phyloP scores from a whole-genome alignment of 2,329 filamentous ascomycete genomes.

The Stenocarpella maydis region DNA sequence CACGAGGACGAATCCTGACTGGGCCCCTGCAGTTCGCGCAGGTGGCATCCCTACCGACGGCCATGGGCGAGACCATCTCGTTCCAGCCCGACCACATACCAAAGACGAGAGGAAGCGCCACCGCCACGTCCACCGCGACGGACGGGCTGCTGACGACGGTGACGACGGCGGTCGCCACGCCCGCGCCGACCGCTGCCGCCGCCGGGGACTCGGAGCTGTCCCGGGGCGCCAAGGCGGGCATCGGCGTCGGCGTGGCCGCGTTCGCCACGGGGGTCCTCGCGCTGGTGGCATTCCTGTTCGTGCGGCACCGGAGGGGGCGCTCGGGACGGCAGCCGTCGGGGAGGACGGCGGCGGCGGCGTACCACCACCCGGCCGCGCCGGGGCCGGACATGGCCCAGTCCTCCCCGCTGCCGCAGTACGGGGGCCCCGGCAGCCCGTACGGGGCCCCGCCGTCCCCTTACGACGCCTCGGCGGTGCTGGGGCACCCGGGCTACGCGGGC shows the following conservation, averaged over 20 bases:
- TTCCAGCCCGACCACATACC: conserved; percentile 18
- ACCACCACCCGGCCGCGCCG: conserved; percentile 7
- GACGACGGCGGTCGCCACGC: not conserved
- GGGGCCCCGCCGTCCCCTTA: not conserved
- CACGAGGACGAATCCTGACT: not conserved
- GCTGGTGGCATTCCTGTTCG: not conserved
- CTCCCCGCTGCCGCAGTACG: conserved; percentile 14
- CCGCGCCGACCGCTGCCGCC: not conserved
- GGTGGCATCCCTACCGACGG: conserved; percentile 6
- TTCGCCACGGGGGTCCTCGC: not conserved
- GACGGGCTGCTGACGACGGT: conserved; percentile 4
- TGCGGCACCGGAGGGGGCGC: not conserved
- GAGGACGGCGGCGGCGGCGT: no score
- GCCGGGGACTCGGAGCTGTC: not conserved
- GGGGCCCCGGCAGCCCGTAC: not conserved
- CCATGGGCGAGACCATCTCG: not conserved
- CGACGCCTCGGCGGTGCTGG: not conserved
- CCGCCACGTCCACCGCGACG: not conserved
- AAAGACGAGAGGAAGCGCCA: not conserved
- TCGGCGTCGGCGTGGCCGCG: conserved; percentile 17
- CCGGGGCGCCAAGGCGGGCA: conserved; percentile 19
- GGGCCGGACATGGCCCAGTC: conserved; percentile 4
- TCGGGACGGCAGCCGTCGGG: not conserved
- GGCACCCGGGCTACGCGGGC: not conserved
- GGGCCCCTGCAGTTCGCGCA: not conserved